Percentiles rank a stretch among this genome's conserved stretches.
These are phyloP conservation scores for Aureobasidium sp. DNA, from an alignment of 2,329 filamentous ascomycete species.

Conservation along the genomic window DNA sequence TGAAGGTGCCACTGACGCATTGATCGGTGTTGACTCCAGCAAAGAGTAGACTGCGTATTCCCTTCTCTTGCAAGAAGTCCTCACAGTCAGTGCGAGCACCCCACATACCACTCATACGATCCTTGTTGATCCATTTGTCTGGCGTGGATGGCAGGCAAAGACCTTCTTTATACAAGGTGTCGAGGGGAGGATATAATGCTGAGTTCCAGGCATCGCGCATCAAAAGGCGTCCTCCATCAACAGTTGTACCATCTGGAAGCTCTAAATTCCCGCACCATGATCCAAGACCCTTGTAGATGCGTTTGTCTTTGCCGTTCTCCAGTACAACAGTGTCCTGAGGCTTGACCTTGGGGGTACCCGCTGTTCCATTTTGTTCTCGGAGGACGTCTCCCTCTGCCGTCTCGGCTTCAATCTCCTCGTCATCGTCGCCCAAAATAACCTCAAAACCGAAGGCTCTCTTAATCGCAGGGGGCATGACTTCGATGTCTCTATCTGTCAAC, in stretches of 20 bases:
- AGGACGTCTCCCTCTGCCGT: slow-evolving; percentile 18
- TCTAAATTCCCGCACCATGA: slow-evolving; percentile 24
- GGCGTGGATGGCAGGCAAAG: slow-evolving; percentile 23
- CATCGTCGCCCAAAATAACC: slow-evolving; percentile 22
- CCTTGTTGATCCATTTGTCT: slow-evolving; percentile 51
- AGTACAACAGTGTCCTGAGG: slow-evolving; percentile 18
- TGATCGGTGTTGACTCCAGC: slow-evolving; percentile 57
- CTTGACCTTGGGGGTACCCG: neutral
- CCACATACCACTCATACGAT: slow-evolving; percentile 54
- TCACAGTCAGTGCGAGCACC: slow-evolving; percentile 37
- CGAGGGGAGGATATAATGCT: slow-evolving; percentile 43
- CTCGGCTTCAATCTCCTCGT: slow-evolving; percentile 14
- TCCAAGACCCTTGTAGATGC: slow-evolving; percentile 29
- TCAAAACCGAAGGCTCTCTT: slow-evolving; percentile 42
- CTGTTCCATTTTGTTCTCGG: slow-evolving; percentile 17
- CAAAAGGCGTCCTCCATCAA: slow-evolving; percentile 41
- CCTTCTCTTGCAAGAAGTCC: slow-evolving; percentile 34
- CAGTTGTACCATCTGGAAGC: slow-evolving; percentile 31
- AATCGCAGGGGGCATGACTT: slow-evolving; percentile 36
- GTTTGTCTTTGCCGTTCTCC: slow-evolving; percentile 22
- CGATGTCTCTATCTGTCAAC: slow-evolving; percentile 33
- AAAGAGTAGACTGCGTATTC: slow-evolving; percentile 48
- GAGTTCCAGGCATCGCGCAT: slow-evolving; percentile 53
- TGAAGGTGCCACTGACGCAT: slow-evolving; percentile 51
- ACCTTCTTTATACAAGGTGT: slow-evolving; percentile 31